A percentile compares a stretch with the other conserved stretches of the same genome.
These are phyloP conservation scores for Sporisorium reilianum DNA, from an alignment of 1,284 basidiomycete species.

Conservation along the genomic window DNA sequence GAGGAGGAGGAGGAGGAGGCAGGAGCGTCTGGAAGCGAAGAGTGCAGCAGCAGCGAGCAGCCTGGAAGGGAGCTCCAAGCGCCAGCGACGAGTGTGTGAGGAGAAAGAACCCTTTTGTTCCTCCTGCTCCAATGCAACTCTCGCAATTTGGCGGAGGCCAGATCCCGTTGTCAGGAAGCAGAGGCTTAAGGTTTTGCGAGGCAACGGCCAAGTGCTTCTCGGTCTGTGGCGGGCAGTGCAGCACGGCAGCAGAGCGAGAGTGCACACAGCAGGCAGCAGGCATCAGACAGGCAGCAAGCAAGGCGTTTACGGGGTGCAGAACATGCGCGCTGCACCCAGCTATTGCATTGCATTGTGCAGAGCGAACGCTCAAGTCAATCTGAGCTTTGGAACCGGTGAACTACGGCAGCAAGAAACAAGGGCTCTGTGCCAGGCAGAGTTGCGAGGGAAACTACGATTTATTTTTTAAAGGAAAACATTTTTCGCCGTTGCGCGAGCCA, in stretches of 20 bases:
- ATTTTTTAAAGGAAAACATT: no score
- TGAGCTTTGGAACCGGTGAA: background rate
- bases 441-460: no score
- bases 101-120: background rate
- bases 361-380: no score
- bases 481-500: no score
- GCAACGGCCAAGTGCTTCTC: background rate
- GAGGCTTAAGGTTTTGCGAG: constrained; percentile 1
- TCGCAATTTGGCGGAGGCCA: background rate
- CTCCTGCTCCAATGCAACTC: background rate
- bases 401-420: background rate
- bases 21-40: background rate
- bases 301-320: background rate
- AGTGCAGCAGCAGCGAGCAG: background rate
- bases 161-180: constrained; percentile 6
- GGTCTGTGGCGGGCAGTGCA: no score
- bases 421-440: background rate
- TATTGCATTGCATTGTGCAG: no score
- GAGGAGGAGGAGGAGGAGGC: constrained; percentile 3
- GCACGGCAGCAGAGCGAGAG: background rate
- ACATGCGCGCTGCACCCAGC: background rate
- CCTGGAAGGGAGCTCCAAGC: background rate
- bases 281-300: background rate
- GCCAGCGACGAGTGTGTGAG: background rate
- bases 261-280: no score